These are phyloP conservation scores for Rhytidiadelphus loreus DNA, from an alignment of 225 moss, liverwort and hornwort genomes.

Conservation along the genomic window DNA sequence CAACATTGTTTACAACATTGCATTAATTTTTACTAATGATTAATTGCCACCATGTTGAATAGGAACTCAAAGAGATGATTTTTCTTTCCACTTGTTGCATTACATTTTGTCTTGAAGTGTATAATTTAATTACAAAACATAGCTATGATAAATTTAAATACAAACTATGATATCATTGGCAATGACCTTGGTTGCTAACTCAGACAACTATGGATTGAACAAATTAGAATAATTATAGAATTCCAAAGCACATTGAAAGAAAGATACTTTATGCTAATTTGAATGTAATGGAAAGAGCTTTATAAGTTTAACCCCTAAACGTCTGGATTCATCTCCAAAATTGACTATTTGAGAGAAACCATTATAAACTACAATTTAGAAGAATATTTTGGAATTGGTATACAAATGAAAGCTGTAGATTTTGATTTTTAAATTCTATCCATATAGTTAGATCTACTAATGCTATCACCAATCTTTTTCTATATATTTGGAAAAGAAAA, in stretches of 20 bases:
- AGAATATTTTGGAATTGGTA: no score
- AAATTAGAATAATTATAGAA: neutral
- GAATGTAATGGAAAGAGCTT: neutral
- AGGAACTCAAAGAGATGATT: neutral
- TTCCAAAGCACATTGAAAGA: neutral
- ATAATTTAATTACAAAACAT: neutral
- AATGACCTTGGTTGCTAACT: neutral
- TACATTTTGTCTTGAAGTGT: neutral
- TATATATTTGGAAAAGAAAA: no score
- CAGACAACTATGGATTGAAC: fast-evolving
- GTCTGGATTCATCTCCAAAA: no score
- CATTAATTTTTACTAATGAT: neutral
- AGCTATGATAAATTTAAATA: neutral
- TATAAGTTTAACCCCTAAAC: no score
- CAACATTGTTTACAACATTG: neutral
- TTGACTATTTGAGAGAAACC: no score
- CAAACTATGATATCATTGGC: neutral
- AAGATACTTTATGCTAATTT: neutral
- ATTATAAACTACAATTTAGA: no score
- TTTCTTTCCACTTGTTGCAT: neutral
- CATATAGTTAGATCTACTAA: no score
- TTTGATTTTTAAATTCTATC: no score
- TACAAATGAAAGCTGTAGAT: no score
- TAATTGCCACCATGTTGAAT: neutral
- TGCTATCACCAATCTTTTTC: no score